Evolutionary conservation across 106 monocot genomes (phyloP).

Genomic region (Alisma plantagoaquatica): DNA sequence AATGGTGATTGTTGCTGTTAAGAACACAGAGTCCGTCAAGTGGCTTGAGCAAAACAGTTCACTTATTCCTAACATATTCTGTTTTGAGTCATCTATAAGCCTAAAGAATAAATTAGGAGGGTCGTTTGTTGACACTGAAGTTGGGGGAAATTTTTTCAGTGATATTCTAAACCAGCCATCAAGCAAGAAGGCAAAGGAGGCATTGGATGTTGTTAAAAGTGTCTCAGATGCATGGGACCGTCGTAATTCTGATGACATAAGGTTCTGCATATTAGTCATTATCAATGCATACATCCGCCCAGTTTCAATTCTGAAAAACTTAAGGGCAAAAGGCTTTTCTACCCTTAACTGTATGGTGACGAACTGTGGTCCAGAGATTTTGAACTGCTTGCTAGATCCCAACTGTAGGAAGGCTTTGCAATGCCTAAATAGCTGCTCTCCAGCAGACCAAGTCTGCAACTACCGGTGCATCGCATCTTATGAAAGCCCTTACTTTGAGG

Average conservation of each 20-base stretch:
- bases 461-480: conserved; percentile 90
- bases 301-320: conserved; percentile 54
- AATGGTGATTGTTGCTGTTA: conserved; percentile 56
- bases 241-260: conserved; percentile 82
- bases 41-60: conserved; percentile 46
- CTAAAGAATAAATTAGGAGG: conserved; percentile 71
- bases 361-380: conserved; percentile 68
- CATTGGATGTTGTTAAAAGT: conserved; percentile 36
- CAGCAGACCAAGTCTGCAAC: conserved; percentile 84
- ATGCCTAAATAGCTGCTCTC: conserved; percentile 75
- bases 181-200: conserved; percentile 16
- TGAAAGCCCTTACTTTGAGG: conserved; percentile 74
- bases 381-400: conserved; percentile 85
- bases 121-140: conserved; percentile 15
- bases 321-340: conserved; percentile 82
- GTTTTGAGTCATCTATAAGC: conserved; percentile 60
- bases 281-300: conserved; percentile 81
- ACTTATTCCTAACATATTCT: conserved; percentile 47
- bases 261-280: conserved; percentile 79
- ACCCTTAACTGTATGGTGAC: conserved; percentile 80
- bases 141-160: conserved; percentile 22
- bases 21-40: conserved; percentile 25
- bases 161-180: conserved; percentile 15
- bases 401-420: conserved; percentile 88
- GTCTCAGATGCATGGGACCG: conserved; percentile 80